These are phyloP conservation scores for Aspergillus homomorphus DNA, from an alignment of 495 filamentous ascomycete species.

Conservation along the genomic window DNA sequence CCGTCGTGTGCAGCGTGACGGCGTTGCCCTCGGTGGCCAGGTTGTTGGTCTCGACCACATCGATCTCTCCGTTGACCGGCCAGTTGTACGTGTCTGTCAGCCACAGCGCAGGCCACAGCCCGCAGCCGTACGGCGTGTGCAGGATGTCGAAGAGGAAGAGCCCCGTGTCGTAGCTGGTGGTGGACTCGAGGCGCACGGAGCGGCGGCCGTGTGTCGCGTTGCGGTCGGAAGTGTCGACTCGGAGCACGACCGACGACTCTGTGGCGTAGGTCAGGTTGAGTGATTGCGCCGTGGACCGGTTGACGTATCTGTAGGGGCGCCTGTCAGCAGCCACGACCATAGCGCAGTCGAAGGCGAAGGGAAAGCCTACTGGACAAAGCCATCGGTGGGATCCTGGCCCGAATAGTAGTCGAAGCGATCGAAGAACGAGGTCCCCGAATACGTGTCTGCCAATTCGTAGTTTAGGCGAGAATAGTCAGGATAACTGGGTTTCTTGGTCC, in stretches of 20 bases:
- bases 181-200: conserved; percentile 55
- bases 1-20: conserved; percentile 44
- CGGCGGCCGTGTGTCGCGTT: conserved; percentile 45
- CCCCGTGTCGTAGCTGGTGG: conserved; percentile 44
- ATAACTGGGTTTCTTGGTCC: conserved; percentile 46
- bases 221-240: conserved; percentile 47
- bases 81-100: conserved; percentile 57
- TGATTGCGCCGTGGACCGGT: conserved; percentile 24
- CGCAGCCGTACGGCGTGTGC: conserved; percentile 49
- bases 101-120: conserved; percentile 61
- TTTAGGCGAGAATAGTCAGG: conserved; percentile 50
- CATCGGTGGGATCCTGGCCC: conserved; percentile 48
- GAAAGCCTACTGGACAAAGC: conserved; percentile 55
- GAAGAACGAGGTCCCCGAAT: conserved; percentile 47
- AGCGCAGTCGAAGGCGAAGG: no score
- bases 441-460: conserved; percentile 52
- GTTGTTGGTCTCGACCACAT: conserved; percentile 48
- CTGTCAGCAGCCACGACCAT: no score
- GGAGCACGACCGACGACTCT: conserved; percentile 45
- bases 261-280: conserved; percentile 54
- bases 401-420: conserved; percentile 53
- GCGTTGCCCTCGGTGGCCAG: conserved; percentile 43
- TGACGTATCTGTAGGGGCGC: conserved; percentile 34
- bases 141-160: conserved; percentile 57
- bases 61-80: conserved; percentile 54